Base-by-base conservation (phyloP, 2,329 filamentous ascomycete species). In the Fusarium metavorans region DNA sequence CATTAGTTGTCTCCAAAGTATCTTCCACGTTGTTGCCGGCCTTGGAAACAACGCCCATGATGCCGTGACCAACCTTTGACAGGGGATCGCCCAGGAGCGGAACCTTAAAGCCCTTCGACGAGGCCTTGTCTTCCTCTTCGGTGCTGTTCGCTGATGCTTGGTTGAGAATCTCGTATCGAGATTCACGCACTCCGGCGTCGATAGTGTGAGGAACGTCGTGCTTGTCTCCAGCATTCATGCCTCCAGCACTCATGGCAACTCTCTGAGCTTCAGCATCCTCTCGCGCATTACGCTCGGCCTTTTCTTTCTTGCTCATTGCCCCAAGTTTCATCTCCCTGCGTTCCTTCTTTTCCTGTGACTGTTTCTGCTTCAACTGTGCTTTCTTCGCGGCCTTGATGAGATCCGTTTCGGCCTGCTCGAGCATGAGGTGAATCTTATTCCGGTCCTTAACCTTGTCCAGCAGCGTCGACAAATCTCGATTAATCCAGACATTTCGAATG, bases 401-500 rank as follows among this genome's bases (percentile, higher is more conserved):
- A 25, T 94, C 91, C 0, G 95, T 98, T 82, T 98, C 93, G 1
- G 96, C 96, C 10, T 84, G 84, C 80, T 99, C 97, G 0, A 99
- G 89, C 66, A 87, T 85, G 48, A 88, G 82, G 56, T 96, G 95
- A 16, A 98, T 85, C 10, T 88, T 84, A 70, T 95, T 91, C 52
- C 97, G 90, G 73, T 91, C 85, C 58, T 94, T 89, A 54, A 98
- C 93, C 81, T 98, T 98, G 71, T 95, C 93, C 56, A 94, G 89
- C 13, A 99, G 88, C 10, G 92, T 89, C 50, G 95, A 94, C 75
- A 95, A 92, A 80, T 99, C 94, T 71, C 96, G 91, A 69, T 98
- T 99, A 77, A 99, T 92, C 95, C 96, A 99, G 56, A 99, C 94
- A 76, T 98, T 98, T 69, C 94, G 91, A 79, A 99, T 93, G 34